These are phyloP conservation scores for Hyaloscypha variabilis DNA, from an alignment of 495 filamentous ascomycete genomes.

Conservation along the genomic window DNA sequence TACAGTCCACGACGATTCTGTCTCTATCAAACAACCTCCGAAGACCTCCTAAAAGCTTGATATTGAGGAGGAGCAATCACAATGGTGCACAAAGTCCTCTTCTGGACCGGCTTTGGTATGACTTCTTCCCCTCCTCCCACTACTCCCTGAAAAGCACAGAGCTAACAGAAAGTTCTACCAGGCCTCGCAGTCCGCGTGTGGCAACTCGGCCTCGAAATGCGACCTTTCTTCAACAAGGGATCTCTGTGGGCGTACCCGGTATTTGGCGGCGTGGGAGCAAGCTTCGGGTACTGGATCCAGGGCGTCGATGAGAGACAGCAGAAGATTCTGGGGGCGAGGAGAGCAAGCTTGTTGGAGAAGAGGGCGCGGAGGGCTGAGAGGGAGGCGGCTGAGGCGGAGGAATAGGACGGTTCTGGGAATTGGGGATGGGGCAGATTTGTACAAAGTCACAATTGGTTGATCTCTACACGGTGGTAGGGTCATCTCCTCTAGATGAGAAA, in stretches of 20 bases:
- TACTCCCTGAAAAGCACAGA: background rate
- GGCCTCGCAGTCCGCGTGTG: conserved; percentile 88
- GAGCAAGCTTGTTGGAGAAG: conserved; percentile 83
- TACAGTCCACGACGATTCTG: background rate
- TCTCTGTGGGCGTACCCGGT: conserved; percentile 90
- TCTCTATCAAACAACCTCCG: background rate
- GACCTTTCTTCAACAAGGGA: conserved; percentile 79
- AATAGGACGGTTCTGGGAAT: conserved; percentile 8
- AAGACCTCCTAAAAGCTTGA: background rate
- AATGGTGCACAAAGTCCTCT: conserved; percentile 77
- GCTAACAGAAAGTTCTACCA: conserved; percentile 37
- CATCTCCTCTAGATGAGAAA: background rate
- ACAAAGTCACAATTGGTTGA: conserved; percentile 23
- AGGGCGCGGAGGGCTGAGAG: conserved; percentile 71
- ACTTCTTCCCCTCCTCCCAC: conserved; percentile 25
- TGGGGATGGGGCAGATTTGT: conserved; percentile 18
- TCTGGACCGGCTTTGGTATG: conserved; percentile 97
- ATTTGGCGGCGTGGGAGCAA: conserved; percentile 80
- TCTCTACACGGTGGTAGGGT: background rate
- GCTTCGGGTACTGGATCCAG: conserved; percentile 95
- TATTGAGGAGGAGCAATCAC: conserved; percentile 18
- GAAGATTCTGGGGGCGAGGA: conserved; percentile 72
- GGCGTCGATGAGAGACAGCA: conserved; percentile 81
- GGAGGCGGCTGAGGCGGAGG: conserved; percentile 40
- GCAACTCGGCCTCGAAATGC: conserved; percentile 99